phyloP scores from a whole-genome alignment of 345 rosid genomes.

The Cardiospermum halicacabum region DNA sequence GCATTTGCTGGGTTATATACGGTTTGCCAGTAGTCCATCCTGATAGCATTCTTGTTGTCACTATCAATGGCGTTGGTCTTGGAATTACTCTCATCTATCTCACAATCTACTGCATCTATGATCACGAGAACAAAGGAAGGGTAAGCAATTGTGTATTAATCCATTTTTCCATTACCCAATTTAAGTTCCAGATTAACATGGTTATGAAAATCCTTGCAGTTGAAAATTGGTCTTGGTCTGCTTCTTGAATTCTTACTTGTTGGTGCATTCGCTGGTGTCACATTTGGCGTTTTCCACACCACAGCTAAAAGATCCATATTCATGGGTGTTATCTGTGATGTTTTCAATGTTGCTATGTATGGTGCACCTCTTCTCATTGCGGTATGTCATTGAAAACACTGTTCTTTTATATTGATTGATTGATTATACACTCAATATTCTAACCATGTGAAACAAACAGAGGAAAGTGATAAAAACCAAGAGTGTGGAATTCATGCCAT shows the following conservation, averaged over 20 bases:
- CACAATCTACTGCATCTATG: slow-evolving; percentile 17
- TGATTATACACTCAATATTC: too few relatives aligned
- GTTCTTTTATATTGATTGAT: too few relatives aligned
- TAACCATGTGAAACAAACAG: slow-evolving; percentile 14
- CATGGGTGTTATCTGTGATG: slow-evolving; percentile 26
- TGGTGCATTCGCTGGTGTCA: neutral
- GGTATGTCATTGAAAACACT: slow-evolving; percentile 6
- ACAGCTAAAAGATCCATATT: slow-evolving; percentile 11
- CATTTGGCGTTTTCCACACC: slow-evolving; percentile 18
- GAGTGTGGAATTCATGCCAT: slow-evolving; percentile 54
- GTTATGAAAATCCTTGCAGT: slow-evolving; percentile 30
- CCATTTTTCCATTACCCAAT: too few relatives aligned
- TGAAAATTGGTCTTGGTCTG: slow-evolving; percentile 14
- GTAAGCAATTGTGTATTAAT: neutral
- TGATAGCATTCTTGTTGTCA: slow-evolving; percentile 35
- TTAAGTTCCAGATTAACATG: too few relatives aligned
- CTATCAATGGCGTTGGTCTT: slow-evolving; percentile 37
- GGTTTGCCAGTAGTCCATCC: slow-evolving; percentile 42
- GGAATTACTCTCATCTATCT: slow-evolving; percentile 28
- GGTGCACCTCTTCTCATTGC: slow-evolving; percentile 24
- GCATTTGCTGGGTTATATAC: slow-evolving; percentile 36
- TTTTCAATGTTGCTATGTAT: slow-evolving; percentile 42
- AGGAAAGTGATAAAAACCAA: slow-evolving; percentile 36
- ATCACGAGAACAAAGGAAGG: neutral
- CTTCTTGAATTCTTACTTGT: slow-evolving; percentile 15